These are phyloP conservation scores for Pichia deserticola DNA, from an alignment of 805 yeast species.

Conservation along the genomic window DNA sequence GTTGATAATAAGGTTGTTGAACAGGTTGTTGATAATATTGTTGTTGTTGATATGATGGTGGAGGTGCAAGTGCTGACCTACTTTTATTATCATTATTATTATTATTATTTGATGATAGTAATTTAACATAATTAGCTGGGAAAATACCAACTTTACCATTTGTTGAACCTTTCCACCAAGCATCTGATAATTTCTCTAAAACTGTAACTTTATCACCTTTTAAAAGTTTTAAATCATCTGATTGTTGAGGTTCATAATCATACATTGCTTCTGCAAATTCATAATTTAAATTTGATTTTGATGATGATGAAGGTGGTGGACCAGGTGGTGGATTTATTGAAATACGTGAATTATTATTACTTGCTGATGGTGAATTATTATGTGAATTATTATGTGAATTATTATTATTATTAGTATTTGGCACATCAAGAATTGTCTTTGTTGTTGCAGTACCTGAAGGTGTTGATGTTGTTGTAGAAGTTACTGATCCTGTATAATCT, in stretches of 20 bases:
- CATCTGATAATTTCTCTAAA: slow-evolving; percentile 64
- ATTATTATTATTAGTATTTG: not conserved
- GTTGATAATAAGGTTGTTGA: slow-evolving; percentile 11
- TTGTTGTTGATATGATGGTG: slow-evolving; percentile 12
- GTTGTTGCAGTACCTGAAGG: not conserved
- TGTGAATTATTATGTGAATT: no score
- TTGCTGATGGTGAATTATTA: no score
- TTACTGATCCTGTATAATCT: slow-evolving; percentile 17
- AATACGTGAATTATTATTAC: not conserved
- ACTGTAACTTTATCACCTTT: slow-evolving; percentile 67
- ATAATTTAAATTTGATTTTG: slow-evolving; percentile 3
- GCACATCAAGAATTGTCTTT: not conserved
- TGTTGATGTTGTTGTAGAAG: slow-evolving; percentile 5
- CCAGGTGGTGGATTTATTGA: slow-evolving; percentile 6
- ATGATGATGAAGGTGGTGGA: not conserved
- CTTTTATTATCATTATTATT: no score
- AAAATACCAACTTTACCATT: slow-evolving; percentile 68
- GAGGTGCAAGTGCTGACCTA: slow-evolving; percentile 5
- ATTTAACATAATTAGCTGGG: slow-evolving; percentile 78
- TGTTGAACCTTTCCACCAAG: slow-evolving; percentile 85
- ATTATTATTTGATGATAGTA: slow-evolving; percentile 11
- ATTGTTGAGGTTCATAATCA: slow-evolving; percentile 66
- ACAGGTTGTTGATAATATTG: slow-evolving; percentile 13
- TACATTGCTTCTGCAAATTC: slow-evolving; percentile 63
- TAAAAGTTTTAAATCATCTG: slow-evolving; percentile 59